A percentile compares a stretch with the other conserved stretches of the same genome.
Conservation (phyloP, 2,329 filamentous ascomycete genomes). For the Verticillium zaregamsianum region DNA sequence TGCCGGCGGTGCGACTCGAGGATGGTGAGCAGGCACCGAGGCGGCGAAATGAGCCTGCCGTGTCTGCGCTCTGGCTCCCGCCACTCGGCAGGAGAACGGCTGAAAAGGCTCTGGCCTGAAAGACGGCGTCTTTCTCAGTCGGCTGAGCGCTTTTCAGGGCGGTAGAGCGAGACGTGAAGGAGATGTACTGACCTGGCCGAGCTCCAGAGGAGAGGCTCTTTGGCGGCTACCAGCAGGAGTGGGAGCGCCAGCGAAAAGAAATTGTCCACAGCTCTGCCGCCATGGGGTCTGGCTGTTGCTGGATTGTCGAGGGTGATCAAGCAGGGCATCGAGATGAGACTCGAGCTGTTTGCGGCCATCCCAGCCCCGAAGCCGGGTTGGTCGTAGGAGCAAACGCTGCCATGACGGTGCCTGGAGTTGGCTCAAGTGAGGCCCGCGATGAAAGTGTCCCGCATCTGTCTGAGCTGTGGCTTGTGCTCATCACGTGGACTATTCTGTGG, state of each 20-base stretch:
- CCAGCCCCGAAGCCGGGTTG: neutral
- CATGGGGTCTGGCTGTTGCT: neutral
- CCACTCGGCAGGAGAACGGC: neutral
- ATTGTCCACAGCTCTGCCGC: neutral
- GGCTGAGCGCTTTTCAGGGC: neutral
- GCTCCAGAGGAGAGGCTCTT: conserved; percentile 10
- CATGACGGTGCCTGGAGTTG: neutral
- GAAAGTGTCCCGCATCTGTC: neutral
- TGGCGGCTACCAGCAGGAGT: conserved; percentile 9
- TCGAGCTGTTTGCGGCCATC: neutral
- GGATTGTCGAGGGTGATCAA: neutral
- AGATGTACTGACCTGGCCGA: conserved; percentile 11
- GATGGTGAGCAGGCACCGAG: conserved; percentile 1
- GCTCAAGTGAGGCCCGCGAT: neutral
- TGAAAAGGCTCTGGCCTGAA: neutral
- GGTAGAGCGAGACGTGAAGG: neutral
- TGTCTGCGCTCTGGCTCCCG: neutral
- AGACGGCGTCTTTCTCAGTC: conserved; percentile 1
- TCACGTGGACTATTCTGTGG: neutral
- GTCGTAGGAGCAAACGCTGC: neutral
- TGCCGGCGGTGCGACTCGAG: conserved; percentile 2
- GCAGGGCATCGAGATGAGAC: neutral
- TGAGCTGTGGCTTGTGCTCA: neutral
- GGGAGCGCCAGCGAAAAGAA: neutral
- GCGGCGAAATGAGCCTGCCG: conserved; percentile 3